Percentiles rank a stretch among this genome's conserved stretches.
phyloP scores from a whole-genome alignment of 257 asterid species.

The Nicotiana attenuata region DNA sequence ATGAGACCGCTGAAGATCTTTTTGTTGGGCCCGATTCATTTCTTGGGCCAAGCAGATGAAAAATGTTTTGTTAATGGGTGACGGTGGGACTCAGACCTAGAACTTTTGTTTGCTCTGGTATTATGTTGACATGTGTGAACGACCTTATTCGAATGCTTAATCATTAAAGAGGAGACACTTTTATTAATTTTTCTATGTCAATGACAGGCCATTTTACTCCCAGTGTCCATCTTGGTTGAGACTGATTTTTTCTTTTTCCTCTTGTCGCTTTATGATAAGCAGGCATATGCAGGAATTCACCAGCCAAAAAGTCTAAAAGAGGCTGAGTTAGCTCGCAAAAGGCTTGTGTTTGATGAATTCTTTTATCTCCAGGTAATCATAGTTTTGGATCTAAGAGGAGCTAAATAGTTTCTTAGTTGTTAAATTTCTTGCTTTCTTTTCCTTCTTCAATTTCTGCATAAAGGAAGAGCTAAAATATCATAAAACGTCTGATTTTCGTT shows the following conservation, averaged over 20 bases:
- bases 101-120: background rate
- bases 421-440: background rate
- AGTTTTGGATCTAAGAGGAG: background rate
- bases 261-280: slow-evolving; percentile 18
- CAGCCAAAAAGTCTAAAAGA: slow-evolving; percentile 58
- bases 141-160: background rate
- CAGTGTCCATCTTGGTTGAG: slow-evolving; percentile 8
- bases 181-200: background rate
- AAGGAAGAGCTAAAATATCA: background rate
- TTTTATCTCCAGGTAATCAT: slow-evolving; percentile 81
- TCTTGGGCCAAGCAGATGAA: background rate
- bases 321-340: slow-evolving; percentile 87
- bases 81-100: background rate
- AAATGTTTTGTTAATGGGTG: background rate
- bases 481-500: background rate
- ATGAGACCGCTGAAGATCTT: background rate
- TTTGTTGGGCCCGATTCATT: background rate
- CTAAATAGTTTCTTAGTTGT: background rate
- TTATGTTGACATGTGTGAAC: background rate
- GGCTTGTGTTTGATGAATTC: slow-evolving; percentile 97
- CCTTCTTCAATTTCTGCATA: background rate
- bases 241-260: slow-evolving; percentile 7
- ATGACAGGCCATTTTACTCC: background rate
- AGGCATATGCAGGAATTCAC: slow-evolving; percentile 95
- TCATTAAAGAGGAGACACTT: background rate